Percentiles rank a stretch among this genome's conserved stretches.
These are phyloP conservation scores for Cinchona pubescens DNA, from an alignment of 257 asterid genomes.

Conservation along the genomic window DNA sequence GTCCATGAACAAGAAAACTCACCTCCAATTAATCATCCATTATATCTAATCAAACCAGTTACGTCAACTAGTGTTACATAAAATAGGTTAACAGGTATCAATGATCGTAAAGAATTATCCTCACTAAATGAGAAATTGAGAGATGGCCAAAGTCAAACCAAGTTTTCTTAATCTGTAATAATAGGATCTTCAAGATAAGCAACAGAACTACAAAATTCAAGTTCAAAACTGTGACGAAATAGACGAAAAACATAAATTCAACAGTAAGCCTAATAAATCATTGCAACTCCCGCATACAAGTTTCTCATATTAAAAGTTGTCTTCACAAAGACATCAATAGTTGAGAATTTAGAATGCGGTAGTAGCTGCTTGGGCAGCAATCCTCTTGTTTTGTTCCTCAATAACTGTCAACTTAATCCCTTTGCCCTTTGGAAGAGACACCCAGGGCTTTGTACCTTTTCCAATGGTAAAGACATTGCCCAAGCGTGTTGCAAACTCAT, in stretches of 20 bases:
- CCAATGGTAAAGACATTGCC: conserved; percentile 67
- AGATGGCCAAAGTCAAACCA: background rate
- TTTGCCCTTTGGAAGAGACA: conserved; percentile 74
- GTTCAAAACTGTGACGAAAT: background rate
- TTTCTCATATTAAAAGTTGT: background rate
- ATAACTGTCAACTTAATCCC: conserved; percentile 63
- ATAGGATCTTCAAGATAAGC: background rate
- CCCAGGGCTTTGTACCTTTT: conserved; percentile 72
- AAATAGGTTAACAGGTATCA: too few relatives aligned
- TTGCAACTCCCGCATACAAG: background rate
- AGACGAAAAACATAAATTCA: background rate
- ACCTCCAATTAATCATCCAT: too few relatives aligned
- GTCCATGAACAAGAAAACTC: too few relatives aligned
- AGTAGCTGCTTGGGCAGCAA: conserved; percentile 44
- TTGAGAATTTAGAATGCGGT: conserved; percentile 39
- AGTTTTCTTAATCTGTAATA: background rate
- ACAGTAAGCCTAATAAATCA: background rate
- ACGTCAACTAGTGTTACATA: too few relatives aligned
- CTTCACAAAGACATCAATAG: background rate
- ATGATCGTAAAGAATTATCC: too few relatives aligned
- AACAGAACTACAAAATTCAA: background rate
- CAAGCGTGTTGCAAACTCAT: conserved; percentile 70
- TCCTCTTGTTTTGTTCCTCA: conserved; percentile 72
- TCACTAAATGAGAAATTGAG: too few relatives aligned
- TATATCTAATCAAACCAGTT: too few relatives aligned